Evolutionary conservation across 768 basidiomycete species (phyloP).

Genomic region (Leccinum subgranulosum): DNA sequence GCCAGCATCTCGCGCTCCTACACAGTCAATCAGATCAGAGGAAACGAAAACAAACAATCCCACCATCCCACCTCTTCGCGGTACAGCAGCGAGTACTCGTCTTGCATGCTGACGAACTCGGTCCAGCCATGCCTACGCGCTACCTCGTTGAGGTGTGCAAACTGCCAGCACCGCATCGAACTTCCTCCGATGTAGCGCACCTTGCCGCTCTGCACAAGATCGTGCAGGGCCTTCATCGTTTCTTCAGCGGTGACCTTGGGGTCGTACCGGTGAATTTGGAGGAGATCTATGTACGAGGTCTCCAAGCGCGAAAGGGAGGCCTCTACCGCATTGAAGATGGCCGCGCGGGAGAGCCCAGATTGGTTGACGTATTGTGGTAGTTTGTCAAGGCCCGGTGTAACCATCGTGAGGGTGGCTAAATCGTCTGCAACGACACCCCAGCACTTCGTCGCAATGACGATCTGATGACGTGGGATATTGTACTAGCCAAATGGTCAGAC

Average conservation of each 20-base stretch:
- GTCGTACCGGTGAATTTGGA: slow-evolving; percentile 48
- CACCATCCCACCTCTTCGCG: slow-evolving; percentile 42
- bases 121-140: slow-evolving; percentile 47
- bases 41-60: too few species aligned
- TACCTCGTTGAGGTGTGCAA: slow-evolving; percentile 42
- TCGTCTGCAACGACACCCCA: slow-evolving; percentile 12
- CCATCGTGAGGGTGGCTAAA: background rate
- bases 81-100: slow-evolving; percentile 39
- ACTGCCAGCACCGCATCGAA: slow-evolving; percentile 47
- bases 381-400: background rate
- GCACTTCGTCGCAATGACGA: slow-evolving; percentile 33
- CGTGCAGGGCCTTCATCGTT: slow-evolving; percentile 50
- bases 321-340: slow-evolving; percentile 37
- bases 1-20: slow-evolving; percentile 45
- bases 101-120: slow-evolving; percentile 41
- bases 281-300: slow-evolving; percentile 38
- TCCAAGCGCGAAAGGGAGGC: slow-evolving; percentile 37
- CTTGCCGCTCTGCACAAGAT: slow-evolving; percentile 45
- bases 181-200: slow-evolving; percentile 51
- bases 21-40: too few species aligned
- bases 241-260: slow-evolving; percentile 36
- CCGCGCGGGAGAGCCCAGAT: slow-evolving; percentile 32
- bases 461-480: slow-evolving; percentile 31
- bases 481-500: slow-evolving; percentile 6
- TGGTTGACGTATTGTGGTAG: slow-evolving; percentile 30